A percentile compares a stretch with the other conserved stretches of the same genome.
Conservation (phyloP, 306 rosid species). For the Prunus campanulata region DNA sequence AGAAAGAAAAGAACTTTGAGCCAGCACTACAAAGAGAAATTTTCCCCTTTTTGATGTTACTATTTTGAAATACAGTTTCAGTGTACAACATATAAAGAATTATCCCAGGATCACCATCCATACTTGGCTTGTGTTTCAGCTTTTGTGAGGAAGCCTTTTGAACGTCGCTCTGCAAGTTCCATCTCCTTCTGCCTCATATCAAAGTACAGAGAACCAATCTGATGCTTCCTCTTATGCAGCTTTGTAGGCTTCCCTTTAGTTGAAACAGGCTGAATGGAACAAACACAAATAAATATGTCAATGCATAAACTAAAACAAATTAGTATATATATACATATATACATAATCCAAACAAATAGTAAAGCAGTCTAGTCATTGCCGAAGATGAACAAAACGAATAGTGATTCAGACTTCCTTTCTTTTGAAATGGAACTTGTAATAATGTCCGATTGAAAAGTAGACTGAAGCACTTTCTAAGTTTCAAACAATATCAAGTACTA, state of each 20-base stretch:
- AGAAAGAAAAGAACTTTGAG: not conserved
- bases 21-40: not conserved
- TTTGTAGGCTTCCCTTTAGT: constrained; percentile 82
- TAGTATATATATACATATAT: no score
- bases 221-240: constrained; percentile 95
- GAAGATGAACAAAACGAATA: not conserved
- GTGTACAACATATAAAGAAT: constrained; percentile 4
- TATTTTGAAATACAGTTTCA: constrained; percentile 6
- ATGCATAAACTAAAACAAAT: not conserved
- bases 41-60: not conserved
- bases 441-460: not conserved
- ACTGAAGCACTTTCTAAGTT: not conserved
- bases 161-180: constrained; percentile 77
- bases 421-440: not conserved
- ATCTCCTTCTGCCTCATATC: constrained; percentile 93
- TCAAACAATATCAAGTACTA: not conserved
- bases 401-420: not conserved
- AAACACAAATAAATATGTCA: not conserved
- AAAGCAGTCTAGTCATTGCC: not conserved
- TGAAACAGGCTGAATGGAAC: constrained; percentile 53
- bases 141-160: constrained; percentile 88
- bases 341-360: no score
- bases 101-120: constrained; percentile 74
- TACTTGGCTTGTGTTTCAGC: constrained; percentile 96
- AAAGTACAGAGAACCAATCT: constrained; percentile 72